phyloP scores from a whole-genome alignment of 2,329 filamentous ascomycete genomes.

The Phaeosphaeriaceae sp. region DNA sequence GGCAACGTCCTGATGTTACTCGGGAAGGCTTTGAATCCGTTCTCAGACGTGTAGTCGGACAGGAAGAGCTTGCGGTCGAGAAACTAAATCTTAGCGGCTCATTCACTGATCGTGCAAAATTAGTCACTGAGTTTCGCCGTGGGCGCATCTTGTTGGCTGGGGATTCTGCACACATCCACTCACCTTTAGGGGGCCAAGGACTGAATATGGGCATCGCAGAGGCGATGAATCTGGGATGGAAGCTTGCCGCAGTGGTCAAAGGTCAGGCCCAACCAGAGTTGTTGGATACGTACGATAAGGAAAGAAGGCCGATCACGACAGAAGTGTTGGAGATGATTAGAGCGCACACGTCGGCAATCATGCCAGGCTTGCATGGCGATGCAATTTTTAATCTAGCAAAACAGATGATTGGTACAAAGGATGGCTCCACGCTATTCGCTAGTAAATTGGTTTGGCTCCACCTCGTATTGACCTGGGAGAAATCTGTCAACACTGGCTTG shows the following conservation, averaged over 20 bases:
- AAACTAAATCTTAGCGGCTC: too few relatives aligned
- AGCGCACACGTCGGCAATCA: neutral
- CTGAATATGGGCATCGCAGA: conserved; percentile 24
- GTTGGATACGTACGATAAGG: conserved; percentile 32
- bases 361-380: conserved; percentile 12
- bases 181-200: conserved; percentile 5
- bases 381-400: neutral
- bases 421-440: neutral
- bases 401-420: neutral
- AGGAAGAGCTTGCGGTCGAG: too few relatives aligned
- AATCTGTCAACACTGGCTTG: too few relatives aligned
- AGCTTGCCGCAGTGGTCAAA: conserved; percentile 35
- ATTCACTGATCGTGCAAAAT: too few relatives aligned
- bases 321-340: conserved; percentile 20
- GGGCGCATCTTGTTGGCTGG: conserved; percentile 1
- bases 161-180: conserved; percentile 4
- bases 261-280: conserved; percentile 30
- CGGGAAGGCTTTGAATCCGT: too few relatives aligned
- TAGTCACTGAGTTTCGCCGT: neutral
- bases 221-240: conserved; percentile 46
- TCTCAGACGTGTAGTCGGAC: too few relatives aligned
- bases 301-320: conserved; percentile 37
- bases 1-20: too few relatives aligned
- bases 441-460: too few relatives aligned
- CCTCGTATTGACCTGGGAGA: too few relatives aligned